phyloP scores from a whole-genome alignment of 2,329 filamentous ascomycete genomes.

The Paradendryphiella salina region DNA sequence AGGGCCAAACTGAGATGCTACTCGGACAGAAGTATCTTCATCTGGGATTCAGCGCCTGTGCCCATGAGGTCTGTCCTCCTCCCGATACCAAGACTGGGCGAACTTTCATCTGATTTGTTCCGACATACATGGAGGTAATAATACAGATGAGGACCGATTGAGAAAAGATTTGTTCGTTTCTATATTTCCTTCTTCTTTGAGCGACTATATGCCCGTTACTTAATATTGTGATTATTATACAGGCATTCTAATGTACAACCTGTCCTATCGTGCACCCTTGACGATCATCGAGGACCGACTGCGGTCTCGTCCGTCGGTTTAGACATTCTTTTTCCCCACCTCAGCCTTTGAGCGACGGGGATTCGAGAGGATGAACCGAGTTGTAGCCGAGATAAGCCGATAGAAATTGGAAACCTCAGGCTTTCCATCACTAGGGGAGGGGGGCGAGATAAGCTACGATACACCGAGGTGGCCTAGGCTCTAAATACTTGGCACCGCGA shows the following conservation, averaged over 20 bases:
- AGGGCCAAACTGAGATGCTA: not conserved
- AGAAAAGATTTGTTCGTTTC: not conserved
- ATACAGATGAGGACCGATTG: not conserved
- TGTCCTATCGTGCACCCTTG: not conserved
- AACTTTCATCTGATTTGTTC: not conserved
- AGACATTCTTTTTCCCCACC: not conserved
- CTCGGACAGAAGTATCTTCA: not conserved
- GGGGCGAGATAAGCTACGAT: not conserved
- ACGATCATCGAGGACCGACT: not conserved
- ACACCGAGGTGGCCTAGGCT: not conserved
- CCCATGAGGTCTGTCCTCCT: not conserved
- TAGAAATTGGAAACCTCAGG: not conserved
- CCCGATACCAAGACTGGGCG: not conserved
- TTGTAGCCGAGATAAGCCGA: conserved; percentile 1
- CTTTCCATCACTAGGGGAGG: not conserved
- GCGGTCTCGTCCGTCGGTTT: not conserved
- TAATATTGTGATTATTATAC: not conserved
- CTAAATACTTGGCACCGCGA: not conserved
- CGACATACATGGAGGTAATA: not conserved
- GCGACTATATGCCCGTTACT: not conserved
- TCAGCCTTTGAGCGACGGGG: not conserved
- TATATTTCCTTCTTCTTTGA: not conserved
- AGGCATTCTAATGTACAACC: not conserved
- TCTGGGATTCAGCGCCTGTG: not conserved
- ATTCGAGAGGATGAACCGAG: not conserved